Conservation (phyloP, 2,329 filamentous ascomycete genomes). For the Phialophora tarda region DNA sequence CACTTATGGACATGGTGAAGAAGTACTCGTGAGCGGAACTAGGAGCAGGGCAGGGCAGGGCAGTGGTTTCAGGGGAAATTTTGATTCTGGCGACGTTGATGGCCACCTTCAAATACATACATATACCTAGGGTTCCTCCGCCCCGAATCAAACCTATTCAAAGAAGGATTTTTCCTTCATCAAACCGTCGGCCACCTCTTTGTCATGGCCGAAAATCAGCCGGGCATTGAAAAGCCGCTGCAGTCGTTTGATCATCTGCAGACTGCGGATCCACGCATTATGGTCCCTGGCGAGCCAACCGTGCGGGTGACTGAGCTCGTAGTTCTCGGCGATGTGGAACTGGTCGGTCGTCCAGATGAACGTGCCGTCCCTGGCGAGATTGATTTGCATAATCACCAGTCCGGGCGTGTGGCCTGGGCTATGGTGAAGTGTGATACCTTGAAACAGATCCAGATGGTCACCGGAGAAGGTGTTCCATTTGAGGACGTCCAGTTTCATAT, state of each 20-base stretch:
- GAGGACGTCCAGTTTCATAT: conserved; percentile 44
- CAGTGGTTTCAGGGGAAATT: no score
- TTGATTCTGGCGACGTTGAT: no score
- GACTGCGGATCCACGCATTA: conserved; percentile 45
- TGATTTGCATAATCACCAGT: conserved; percentile 47
- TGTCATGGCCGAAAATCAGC: conserved; percentile 45
- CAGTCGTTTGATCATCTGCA: conserved; percentile 45
- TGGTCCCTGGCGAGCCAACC: conserved; percentile 48
- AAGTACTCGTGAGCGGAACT: no score
- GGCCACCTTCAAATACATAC: no score
- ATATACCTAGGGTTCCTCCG: no score
- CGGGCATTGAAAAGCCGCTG: conserved; percentile 43
- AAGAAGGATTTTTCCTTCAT: no score
- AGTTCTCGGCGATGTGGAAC: conserved; percentile 50
- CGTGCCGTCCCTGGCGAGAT: conserved; percentile 45
- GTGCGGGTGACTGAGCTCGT: conserved; percentile 44
- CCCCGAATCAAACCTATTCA: no score
- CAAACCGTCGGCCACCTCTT: no score
- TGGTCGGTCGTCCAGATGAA: conserved; percentile 52
- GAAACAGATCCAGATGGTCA: conserved; percentile 47
- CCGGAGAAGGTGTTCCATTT: conserved; percentile 54
- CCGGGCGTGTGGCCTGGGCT: conserved; percentile 48
- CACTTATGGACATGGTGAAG: no score
- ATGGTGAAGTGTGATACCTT: conserved; percentile 48
- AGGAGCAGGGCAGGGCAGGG: no score